These are phyloP conservation scores for Collybiopsis confluens DNA, from an alignment of 768 basidiomycete genomes.

Conservation along the genomic window DNA sequence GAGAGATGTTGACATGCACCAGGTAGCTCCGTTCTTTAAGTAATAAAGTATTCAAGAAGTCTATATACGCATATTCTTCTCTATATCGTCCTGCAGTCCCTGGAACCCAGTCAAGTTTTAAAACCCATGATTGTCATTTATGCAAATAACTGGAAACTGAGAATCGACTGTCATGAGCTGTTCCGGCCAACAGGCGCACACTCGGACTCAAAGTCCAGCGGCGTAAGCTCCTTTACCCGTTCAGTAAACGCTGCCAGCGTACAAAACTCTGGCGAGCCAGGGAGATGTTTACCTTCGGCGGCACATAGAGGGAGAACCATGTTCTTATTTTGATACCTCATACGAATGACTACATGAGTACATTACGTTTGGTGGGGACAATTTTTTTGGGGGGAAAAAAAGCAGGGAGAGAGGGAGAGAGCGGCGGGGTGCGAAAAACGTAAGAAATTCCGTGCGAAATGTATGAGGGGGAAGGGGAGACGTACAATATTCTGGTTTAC, in stretches of 20 bases:
- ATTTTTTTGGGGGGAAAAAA: no score
- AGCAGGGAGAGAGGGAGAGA: neutral
- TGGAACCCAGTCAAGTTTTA: no score
- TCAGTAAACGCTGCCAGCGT: constrained; percentile 59
- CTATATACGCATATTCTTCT: no score
- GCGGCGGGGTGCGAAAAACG: neutral
- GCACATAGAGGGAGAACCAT: constrained; percentile 63
- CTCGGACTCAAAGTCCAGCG: constrained; percentile 61
- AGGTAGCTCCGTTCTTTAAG: no score
- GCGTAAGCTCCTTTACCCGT: constrained; percentile 61
- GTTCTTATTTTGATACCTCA: constrained; percentile 71
- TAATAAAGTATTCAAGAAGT: no score
- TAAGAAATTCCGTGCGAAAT: neutral
- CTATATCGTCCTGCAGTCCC: no score
- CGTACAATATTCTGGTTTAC: constrained; percentile 42
- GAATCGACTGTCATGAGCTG: neutral
- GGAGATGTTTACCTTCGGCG: constrained; percentile 59
- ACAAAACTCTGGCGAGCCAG: constrained; percentile 72
- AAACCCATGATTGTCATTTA: no score
- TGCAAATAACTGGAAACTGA: neutral
- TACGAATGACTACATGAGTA: constrained; percentile 53
- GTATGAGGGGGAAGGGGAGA: constrained; percentile 1
- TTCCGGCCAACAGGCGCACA: constrained; percentile 37
- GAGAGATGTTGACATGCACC: constrained; percentile 91
- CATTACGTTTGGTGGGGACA: no score